Evolutionary conservation across 177 flowering plant species (phyloP), one percentile per base, ranked within the genome.

Genomic region (Telopea speciosissima): DNA sequence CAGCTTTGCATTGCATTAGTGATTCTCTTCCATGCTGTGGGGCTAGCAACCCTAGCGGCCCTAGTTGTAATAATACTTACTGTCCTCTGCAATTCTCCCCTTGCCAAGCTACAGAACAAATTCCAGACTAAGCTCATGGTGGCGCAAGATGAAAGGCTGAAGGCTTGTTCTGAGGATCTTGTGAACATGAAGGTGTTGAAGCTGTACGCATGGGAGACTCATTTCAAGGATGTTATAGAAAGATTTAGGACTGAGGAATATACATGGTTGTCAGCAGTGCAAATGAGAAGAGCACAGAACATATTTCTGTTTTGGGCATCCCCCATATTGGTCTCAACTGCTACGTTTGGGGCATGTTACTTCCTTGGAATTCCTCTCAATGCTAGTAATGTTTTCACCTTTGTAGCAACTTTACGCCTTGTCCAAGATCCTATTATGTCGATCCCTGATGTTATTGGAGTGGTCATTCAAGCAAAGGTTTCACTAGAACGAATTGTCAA

Each of bases 141-240:
- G 59, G 82, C 90, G 58, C 91, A 85, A 66, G 87, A 83, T 49
- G 60, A 70, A 60, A 83, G 85, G 72, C 76, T 89, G 61, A 85
- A 81, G 80, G 83, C 83, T 21, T 75, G 66, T 1, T 45, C 86
- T 1, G 93, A 89, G 71, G 81, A 84, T 22, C 82, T 88, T 45
- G 67, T 67, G 33, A 85, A 80, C 76, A 89, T 89, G 89, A 89
- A 85, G 63, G 79, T 89, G 13, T 71, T 89, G 66, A 87, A 89
- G 78, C 76, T 89, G 28, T 83, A 88, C 70, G 89, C 90, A 3
- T 88, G 91, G 94, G 94, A 89, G 73, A 75, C 71, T 14, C 87
- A 88, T 77, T 87, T 89, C 73, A 86, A 80, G 78, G 80, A 68
- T n/a, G 82, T 81, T n/a, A 75, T 84, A 49, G 84, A 83, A 68